A percentile compares a stretch with the other conserved stretches of the same genome.
Evolutionary conservation across 768 basidiomycete species (phyloP).

Genomic region (Cubamyces sp.): DNA sequence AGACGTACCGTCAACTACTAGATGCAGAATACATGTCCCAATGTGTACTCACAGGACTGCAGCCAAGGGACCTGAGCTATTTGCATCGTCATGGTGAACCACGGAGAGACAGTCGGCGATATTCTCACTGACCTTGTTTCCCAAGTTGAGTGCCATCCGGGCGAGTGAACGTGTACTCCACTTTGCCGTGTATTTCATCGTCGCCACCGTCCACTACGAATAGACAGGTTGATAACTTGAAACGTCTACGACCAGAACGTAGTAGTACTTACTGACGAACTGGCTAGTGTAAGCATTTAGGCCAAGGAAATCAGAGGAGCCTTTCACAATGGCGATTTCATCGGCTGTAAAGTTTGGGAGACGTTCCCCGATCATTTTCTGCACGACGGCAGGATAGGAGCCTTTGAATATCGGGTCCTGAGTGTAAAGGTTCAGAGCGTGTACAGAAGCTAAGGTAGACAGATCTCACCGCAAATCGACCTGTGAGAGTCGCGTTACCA

Average conservation of each 20-base stretch:
- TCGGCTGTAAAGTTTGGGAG: constrained; percentile 60
- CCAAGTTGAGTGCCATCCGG: constrained; percentile 70
- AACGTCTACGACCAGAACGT: background rate
- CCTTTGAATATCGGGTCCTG: constrained; percentile 76
- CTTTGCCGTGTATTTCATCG: constrained; percentile 65
- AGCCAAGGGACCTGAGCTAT: constrained; percentile 43
- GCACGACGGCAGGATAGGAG: constrained; percentile 63
- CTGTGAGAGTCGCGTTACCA: background rate
- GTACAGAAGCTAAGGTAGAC: too few species aligned
- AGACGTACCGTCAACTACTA: background rate
- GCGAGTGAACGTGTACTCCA: constrained; percentile 63
- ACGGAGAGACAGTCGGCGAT: too few species aligned
- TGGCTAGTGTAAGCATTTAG: constrained; percentile 76
- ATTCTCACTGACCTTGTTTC: constrained; percentile 50
- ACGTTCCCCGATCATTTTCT: constrained; percentile 56
- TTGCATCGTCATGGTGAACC: background rate
- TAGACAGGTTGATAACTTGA: background rate
- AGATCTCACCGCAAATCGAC: constrained; percentile 24
- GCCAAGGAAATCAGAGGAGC: constrained; percentile 72
- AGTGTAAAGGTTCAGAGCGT: background rate
- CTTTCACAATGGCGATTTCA: constrained; percentile 59
- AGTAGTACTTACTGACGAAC: constrained; percentile 51
- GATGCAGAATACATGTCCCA: background rate
- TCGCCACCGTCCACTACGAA: constrained; percentile 56
- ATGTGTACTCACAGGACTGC: constrained; percentile 37